These are phyloP conservation scores for Lodderomyces metapsilosis DNA, from an alignment of 1,139 yeast species.

Conservation along the genomic window DNA sequence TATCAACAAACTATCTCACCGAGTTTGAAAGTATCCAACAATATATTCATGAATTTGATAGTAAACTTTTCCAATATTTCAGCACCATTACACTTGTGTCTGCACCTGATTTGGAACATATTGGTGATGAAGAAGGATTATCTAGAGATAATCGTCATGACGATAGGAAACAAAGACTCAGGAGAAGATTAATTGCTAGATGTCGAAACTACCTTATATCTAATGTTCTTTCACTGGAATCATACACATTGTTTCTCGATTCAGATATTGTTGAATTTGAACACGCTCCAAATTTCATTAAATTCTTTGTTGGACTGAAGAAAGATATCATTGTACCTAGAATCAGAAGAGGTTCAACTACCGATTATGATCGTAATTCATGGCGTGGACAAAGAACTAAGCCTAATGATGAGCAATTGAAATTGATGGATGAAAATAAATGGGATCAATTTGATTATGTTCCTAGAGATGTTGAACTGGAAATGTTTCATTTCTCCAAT, in stretches of 20 bases:
- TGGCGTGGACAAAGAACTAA: conserved; percentile 42
- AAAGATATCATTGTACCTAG: conserved; percentile 44
- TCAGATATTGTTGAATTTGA: conserved; percentile 37
- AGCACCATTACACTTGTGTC: conserved; percentile 1
- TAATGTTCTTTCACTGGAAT: conserved; percentile 27
- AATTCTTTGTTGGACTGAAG: conserved; percentile 26
- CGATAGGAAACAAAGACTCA: conserved; percentile 29
- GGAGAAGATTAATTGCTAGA: conserved; percentile 36
- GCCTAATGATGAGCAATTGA: conserved; percentile 31
- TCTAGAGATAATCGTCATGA: conserved; percentile 28
- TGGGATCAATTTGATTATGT: conserved; percentile 33
- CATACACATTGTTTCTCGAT: conserved; percentile 44
- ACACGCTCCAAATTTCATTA: conserved; percentile 21
- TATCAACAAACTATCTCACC: conserved; percentile 24
- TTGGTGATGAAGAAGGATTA: conserved; percentile 25
- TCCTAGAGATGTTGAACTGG: conserved; percentile 30
- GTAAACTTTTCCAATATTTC: conserved; percentile 9
- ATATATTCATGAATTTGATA: conserved; percentile 16
- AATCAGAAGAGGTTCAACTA: conserved; percentile 19
- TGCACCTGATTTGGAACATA: conserved; percentile 12
- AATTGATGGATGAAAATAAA: conserved; percentile 25
- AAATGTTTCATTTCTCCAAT: conserved; percentile 30
- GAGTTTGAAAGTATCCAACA: conserved; percentile 24
- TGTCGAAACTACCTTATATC: conserved; percentile 36
- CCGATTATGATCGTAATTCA: conserved; percentile 42